A percentile compares a stretch with the other conserved stretches of the same genome.
phyloP scores from a whole-genome alignment of 331 rosid species.

The Stylosanthes scabra region DNA sequence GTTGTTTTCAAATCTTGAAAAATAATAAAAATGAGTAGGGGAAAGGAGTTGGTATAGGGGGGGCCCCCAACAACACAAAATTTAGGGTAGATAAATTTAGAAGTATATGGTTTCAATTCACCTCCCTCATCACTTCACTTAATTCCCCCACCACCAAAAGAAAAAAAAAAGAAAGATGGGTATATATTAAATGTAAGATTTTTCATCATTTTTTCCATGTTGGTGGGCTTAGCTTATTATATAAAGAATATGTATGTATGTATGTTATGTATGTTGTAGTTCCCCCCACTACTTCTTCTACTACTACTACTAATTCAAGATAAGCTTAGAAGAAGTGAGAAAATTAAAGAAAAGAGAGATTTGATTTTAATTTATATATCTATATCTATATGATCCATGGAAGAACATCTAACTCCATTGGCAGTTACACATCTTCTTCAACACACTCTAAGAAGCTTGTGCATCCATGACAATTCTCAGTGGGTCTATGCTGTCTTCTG shows the following conservation, averaged over 20 bases:
- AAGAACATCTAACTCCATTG: slow-evolving; percentile 80
- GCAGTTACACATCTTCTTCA: slow-evolving; percentile 97
- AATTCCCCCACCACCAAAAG: neutral
- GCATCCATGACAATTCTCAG: slow-evolving; percentile 85
- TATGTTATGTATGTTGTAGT: slow-evolving; percentile 46
- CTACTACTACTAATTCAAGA: slow-evolving; percentile 21
- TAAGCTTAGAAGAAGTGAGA: slow-evolving; percentile 41
- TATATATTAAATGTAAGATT: slow-evolving; percentile 47
- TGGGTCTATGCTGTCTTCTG: slow-evolving; percentile 99
- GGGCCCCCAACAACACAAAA: slow-evolving; percentile 43
- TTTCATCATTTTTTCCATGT: slow-evolving; percentile 34
- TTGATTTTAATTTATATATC: slow-evolving; percentile 5
- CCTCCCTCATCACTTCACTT: slow-evolving; percentile 17
- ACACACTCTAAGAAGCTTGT: slow-evolving; percentile 92
- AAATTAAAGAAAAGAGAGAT: slow-evolving; percentile 32
- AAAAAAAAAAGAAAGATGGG: neutral
- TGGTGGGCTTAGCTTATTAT: slow-evolving; percentile 49
- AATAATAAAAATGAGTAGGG: slow-evolving; percentile 39
- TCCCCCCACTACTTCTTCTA: slow-evolving; percentile 42
- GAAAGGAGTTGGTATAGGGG: slow-evolving; percentile 26
- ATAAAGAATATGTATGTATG: slow-evolving; percentile 50
- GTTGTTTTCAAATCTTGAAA: slow-evolving; percentile 26
- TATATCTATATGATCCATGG: slow-evolving; percentile 55
- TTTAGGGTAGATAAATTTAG: slow-evolving; percentile 33
- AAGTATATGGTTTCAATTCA: slow-evolving; percentile 35